Base-by-base conservation (phyloP, 257 asterid genomes). In the Coffea canephora region DNA sequence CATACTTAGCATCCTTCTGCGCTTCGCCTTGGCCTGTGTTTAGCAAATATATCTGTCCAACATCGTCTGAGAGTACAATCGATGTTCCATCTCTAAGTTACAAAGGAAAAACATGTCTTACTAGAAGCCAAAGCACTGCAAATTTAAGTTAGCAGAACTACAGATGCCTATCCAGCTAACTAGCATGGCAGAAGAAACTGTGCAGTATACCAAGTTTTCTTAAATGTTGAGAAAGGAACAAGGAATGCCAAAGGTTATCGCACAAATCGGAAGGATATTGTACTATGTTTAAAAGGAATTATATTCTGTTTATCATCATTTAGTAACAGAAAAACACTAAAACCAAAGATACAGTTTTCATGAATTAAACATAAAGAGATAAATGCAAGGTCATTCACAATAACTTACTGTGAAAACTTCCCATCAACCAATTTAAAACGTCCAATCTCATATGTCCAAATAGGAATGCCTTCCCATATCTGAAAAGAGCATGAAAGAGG, bases 381-480 rank as follows among this genome's bases (percentile, higher is more conserved):
- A 5, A 55, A 55, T 55, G 25, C 18, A 55, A 55, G 64, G 25
- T 55, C n/a, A 55, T 55, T 55, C 25, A 16, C 18, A 55, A 82
- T 25, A 71, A 87, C 99, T 93, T 91, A 95, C 99, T 85, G 99
- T 39, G 99, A 95, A 79, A 95, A 95, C 89, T 89, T 95, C 70
- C 99, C 99, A 85, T 95, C 99, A 23, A 95, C 98, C 96, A 95
- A 83, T 90, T 93, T 91, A 82, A 90, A 91, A 88, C 95, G 96
- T 75, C 93, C 98, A 76, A 92, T 90, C 71, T 95, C 97, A 82
- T 92, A 93, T 34, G 87, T 87, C 57, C 91, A 87, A 74, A 95
- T 88, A 69, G 99, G 98, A 79, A 88, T 89, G 80, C 99, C 99
- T 81, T 95, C 99, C 98, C 98, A 95, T 82, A 95, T 95, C 99